These are phyloP conservation scores for Lasiosphaeria miniovina DNA, from an alignment of 495 filamentous ascomycete species.

Conservation along the genomic window DNA sequence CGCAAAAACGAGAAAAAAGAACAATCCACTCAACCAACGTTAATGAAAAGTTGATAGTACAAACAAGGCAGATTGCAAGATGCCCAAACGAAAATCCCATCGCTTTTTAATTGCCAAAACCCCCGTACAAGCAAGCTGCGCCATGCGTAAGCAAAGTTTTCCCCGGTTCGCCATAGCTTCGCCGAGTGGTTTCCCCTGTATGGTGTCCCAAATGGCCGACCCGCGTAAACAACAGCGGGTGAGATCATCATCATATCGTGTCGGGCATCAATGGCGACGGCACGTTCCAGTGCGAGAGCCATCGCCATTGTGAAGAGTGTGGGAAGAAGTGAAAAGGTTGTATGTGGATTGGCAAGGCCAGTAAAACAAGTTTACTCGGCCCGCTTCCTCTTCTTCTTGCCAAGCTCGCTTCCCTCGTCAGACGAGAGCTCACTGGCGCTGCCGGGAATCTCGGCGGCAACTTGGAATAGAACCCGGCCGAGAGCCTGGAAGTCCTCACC, in stretches of 20 bases:
- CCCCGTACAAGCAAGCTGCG: constrained; percentile 14
- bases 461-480: constrained; percentile 73
- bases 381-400: constrained; percentile 78
- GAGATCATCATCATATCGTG: constrained; percentile 36
- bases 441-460: constrained; percentile 64
- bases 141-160: constrained; percentile 11
- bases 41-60: not conserved
- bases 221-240: constrained; percentile 22
- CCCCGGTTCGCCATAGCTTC: constrained; percentile 16
- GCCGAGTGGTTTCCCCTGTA: constrained; percentile 14
- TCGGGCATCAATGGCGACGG: constrained; percentile 37
- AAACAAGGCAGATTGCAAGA: not conserved
- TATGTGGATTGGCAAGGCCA: not conserved
- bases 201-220: constrained; percentile 22
- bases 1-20: not conserved
- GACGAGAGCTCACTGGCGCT: constrained; percentile 54
- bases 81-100: not conserved
- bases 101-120: constrained; percentile 1
- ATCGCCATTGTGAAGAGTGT: constrained; percentile 38
- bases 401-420: constrained; percentile 50
- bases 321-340: constrained; percentile 31
- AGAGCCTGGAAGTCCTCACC: constrained; percentile 61
- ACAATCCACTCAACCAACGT: not conserved
- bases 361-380: constrained; percentile 38
- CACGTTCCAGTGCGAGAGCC: constrained; percentile 34